Percentiles rank a stretch among this genome's conserved stretches.
phyloP scores from a whole-genome alignment of 2,329 filamentous ascomycete genomes.

The Elsinoe necatrix region DNA sequence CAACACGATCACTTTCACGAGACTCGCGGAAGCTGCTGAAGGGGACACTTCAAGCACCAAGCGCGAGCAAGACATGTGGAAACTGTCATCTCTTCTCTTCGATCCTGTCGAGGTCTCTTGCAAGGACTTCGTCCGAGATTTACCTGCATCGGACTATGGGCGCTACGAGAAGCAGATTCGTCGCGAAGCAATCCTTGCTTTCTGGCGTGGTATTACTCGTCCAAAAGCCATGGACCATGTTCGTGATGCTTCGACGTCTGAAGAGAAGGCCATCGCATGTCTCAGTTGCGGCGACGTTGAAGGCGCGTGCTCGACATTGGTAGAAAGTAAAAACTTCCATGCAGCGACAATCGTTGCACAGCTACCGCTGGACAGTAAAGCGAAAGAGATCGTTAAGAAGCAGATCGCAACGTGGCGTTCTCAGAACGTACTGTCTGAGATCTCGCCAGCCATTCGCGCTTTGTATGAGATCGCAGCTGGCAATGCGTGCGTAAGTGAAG shows the following conservation, averaged over 20 bases:
- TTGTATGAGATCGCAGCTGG: slow-evolving; percentile 85
- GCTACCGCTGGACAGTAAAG: slow-evolving; percentile 62
- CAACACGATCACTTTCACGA: slow-evolving; percentile 37
- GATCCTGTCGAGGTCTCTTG: slow-evolving; percentile 47
- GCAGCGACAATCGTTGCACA: slow-evolving; percentile 78
- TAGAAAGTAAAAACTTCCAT: slow-evolving; percentile 68
- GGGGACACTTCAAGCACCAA: slow-evolving; percentile 32
- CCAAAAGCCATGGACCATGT: slow-evolving; percentile 37
- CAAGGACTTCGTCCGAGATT: slow-evolving; percentile 28
- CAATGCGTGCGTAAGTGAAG: slow-evolving; percentile 75
- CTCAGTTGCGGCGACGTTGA: slow-evolving; percentile 70
- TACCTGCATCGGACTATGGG: slow-evolving; percentile 36
- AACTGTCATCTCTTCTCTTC: slow-evolving; percentile 78
- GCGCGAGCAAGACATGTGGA: slow-evolving; percentile 68
- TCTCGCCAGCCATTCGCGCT: slow-evolving; percentile 72
- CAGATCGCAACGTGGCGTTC: slow-evolving; percentile 81
- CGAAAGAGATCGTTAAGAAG: slow-evolving; percentile 64
- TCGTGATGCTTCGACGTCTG: slow-evolving; percentile 53
- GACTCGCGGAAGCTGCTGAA: slow-evolving; percentile 35
- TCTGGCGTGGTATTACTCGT: slow-evolving; percentile 46
- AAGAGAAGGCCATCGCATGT: slow-evolving; percentile 76
- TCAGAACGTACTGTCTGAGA: slow-evolving; percentile 76
- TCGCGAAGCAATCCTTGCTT: slow-evolving; percentile 59
- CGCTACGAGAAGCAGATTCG: slow-evolving; percentile 33
- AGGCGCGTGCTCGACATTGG: slow-evolving; percentile 72